These are phyloP conservation scores for Trichoderma orchidacearum DNA, from an alignment of 495 filamentous ascomycete genomes.

Conservation along the genomic window DNA sequence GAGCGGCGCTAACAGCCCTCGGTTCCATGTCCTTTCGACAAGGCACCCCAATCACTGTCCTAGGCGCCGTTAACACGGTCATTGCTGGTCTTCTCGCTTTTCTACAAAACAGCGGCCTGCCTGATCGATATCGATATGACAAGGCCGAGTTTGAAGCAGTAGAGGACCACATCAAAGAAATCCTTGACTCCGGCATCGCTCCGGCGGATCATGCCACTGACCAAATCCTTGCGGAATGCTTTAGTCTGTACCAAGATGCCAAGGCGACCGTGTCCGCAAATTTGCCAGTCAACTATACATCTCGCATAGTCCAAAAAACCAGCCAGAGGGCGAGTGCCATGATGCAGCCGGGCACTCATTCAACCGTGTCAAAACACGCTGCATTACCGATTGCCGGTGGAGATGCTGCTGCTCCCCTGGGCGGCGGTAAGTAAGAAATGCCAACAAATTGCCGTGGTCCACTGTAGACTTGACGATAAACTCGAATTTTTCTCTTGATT, in stretches of 20 bases:
- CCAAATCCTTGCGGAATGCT: slow-evolving; percentile 24
- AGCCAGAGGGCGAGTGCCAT: not conserved
- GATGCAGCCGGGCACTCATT: not conserved
- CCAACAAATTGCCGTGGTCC: not conserved
- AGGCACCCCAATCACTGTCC: slow-evolving; percentile 24
- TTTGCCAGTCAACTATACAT: slow-evolving; percentile 23
- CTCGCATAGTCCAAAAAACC: not conserved
- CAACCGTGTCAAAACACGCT: not conserved
- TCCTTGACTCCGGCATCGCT: slow-evolving; percentile 30
- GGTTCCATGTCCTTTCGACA: slow-evolving; percentile 16
- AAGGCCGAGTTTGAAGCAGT: slow-evolving; percentile 28
- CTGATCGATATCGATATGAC: slow-evolving; percentile 31
- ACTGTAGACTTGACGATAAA: not conserved
- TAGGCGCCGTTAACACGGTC: slow-evolving; percentile 34
- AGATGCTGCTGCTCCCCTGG: not conserved
- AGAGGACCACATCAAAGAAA: slow-evolving; percentile 29
- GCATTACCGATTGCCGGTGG: not conserved
- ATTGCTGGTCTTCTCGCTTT: slow-evolving; percentile 33
- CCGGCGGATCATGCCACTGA: slow-evolving; percentile 21
- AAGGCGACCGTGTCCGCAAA: slow-evolving; percentile 28
- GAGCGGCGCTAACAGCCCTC: slow-evolving; percentile 29
- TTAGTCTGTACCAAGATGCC: slow-evolving; percentile 20
- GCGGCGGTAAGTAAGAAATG: not conserved
- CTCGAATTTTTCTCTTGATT: not conserved
- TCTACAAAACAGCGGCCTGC: slow-evolving; percentile 37